Percentiles rank a stretch among this genome's conserved stretches.
Conservation (phyloP, 257 asterid genomes). For the Dorcoceras hygrometricum region DNA sequence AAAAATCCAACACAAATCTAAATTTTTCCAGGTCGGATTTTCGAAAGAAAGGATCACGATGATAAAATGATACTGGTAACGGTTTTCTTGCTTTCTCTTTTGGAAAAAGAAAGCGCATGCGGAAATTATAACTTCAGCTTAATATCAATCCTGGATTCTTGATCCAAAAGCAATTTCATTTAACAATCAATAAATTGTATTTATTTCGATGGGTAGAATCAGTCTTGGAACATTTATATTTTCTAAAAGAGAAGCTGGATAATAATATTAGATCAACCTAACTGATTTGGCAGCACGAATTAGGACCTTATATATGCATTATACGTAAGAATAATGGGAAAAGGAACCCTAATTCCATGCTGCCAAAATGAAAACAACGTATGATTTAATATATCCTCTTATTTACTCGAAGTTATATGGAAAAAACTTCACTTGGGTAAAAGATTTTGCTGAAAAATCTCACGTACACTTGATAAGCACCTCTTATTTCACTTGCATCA, state of each 20-base stretch:
- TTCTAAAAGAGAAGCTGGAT: not conserved
- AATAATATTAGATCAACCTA: not conserved
- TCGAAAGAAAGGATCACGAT: conserved; percentile 12
- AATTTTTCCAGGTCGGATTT: conserved; percentile 11
- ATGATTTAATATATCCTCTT: conserved; percentile 1
- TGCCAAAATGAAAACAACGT: conserved; percentile 35
- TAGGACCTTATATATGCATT: conserved; percentile 23
- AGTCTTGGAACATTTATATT: not conserved
- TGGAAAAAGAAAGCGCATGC: conserved; percentile 23
- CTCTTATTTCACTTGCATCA: not conserved
- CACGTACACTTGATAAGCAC: conserved; percentile 8
- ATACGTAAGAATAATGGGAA: not conserved
- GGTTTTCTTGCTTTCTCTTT: conserved; percentile 47
- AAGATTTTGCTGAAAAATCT: conserved; percentile 17
- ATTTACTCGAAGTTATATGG: conserved; percentile 12
- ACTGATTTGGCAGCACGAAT: conserved; percentile 35
- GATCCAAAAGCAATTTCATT: not conserved
- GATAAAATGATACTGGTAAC: conserved; percentile 31
- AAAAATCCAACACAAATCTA: conserved; percentile 6
- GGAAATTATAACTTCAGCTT: not conserved
- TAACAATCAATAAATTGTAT: not conserved
- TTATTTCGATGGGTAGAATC: not conserved
- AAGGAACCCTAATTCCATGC: conserved; percentile 32
- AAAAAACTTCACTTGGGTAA: conserved; percentile 14
- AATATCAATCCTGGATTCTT: conserved; percentile 15